Evolutionary conservation across 352 stramenopile species (phyloP).

Genomic region (Globisporangium perplexum): DNA sequence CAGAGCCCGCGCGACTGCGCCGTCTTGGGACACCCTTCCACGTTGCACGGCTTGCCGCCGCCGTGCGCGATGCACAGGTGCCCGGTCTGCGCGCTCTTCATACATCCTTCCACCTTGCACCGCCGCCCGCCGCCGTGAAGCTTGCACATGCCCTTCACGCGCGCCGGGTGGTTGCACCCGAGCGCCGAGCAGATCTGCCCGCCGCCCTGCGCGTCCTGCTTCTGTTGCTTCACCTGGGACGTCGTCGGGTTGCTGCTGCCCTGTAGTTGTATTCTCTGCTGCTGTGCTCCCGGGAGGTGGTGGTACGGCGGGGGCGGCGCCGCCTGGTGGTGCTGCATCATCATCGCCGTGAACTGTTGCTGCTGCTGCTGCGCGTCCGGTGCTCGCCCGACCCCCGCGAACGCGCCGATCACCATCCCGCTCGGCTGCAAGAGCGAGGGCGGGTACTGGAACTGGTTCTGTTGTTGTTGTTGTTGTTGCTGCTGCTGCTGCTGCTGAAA

Average conservation of each 20-base stretch:
- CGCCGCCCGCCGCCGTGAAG: constrained; percentile 68
- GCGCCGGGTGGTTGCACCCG: constrained; percentile 72
- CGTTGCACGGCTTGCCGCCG: constrained; percentile 78
- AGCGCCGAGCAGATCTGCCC: constrained; percentile 66
- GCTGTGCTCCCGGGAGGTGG: constrained; percentile 18
- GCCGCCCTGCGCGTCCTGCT: constrained; percentile 40
- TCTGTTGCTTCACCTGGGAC: constrained; percentile 51
- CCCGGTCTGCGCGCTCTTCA: constrained; percentile 83
- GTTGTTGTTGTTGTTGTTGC: constrained; percentile 35
- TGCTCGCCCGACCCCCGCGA: constrained; percentile 11
- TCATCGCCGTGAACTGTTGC: constrained; percentile 49
- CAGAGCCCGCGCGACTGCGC: constrained; percentile 79
- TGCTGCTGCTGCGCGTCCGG: constrained; percentile 25
- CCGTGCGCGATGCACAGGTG: constrained; percentile 83
- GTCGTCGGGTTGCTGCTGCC: constrained; percentile 35
- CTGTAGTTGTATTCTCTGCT: constrained; percentile 26
- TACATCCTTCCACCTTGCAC: constrained; percentile 85
- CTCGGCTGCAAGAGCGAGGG: constrained; percentile 36
- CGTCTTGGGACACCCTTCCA: constrained; percentile 82
- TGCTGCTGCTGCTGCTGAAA: constrained; percentile 42
- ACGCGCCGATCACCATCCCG: constrained; percentile 42
- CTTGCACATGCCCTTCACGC: constrained; percentile 86
- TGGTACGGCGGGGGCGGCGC: constrained; percentile 17
- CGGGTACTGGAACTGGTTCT: constrained; percentile 54
- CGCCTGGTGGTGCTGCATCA: constrained; percentile 57